Percentiles rank a stretch among this genome's conserved stretches.
Evolutionary conservation across 306 rosid species (phyloP).

Genomic region (Begonia loranthoides): DNA sequence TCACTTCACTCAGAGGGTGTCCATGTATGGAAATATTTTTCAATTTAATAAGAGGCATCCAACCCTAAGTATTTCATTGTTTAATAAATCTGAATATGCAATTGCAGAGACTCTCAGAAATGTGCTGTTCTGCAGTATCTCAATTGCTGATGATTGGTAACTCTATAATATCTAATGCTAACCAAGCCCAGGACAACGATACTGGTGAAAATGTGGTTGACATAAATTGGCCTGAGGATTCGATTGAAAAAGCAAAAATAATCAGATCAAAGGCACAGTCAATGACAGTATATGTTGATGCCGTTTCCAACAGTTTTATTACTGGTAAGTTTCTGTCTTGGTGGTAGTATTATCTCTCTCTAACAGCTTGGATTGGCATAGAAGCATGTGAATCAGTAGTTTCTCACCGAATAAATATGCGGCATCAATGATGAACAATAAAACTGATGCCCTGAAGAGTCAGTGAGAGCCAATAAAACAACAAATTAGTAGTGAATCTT

Average conservation of each 20-base stretch:
- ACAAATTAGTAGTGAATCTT: too few species aligned
- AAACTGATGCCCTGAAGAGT: too few species aligned
- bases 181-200: conserved; percentile 46
- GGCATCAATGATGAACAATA: too few species aligned
- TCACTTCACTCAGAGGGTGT: conserved; percentile 92
- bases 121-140: conserved; percentile 83
- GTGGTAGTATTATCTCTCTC: not conserved
- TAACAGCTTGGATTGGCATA: too few species aligned
- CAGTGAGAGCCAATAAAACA: too few species aligned
- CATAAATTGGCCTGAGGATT: conserved; percentile 88
- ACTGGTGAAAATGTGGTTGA: conserved; percentile 25
- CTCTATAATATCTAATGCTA: conserved; percentile 60
- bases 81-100: conserved; percentile 11
- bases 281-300: conserved; percentile 69
- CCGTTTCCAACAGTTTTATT: conserved; percentile 74
- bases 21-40: conserved; percentile 49
- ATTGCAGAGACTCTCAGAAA: conserved; percentile 90
- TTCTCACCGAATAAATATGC: too few species aligned
- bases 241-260: conserved; percentile 69
- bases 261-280: conserved; percentile 68
- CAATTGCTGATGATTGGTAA: conserved; percentile 68
- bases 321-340: conserved; percentile 41
- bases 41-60: conserved; percentile 1
- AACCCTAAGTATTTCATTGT: conserved; percentile 1
- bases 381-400: too few species aligned